Evolutionary conservation across 805 yeast genomes (phyloP).

Genomic region (Teunomyces panamensis): DNA sequence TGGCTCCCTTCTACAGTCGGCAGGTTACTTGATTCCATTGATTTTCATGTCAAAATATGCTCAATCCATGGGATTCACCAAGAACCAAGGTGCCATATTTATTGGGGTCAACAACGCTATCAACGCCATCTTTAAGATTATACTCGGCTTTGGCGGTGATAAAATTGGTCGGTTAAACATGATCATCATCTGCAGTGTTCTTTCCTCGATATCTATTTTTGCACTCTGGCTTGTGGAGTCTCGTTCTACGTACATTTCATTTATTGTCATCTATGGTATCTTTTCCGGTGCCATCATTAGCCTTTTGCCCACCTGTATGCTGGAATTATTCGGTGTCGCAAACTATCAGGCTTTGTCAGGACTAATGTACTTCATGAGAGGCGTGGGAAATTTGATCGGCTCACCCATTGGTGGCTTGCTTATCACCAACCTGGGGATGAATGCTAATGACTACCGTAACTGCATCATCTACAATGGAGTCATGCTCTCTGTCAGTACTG

Average conservation of each 20-base stretch:
- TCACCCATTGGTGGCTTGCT: conserved; percentile 34
- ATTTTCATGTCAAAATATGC: conserved; percentile 34
- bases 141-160: conserved; percentile 17
- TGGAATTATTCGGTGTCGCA: conserved; percentile 30
- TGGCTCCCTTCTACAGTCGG: conserved; percentile 29
- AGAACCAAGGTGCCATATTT: conserved; percentile 29
- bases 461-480: conserved; percentile 29
- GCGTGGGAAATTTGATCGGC: conserved; percentile 31
- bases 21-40: conserved; percentile 32
- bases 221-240: conserved; percentile 19
- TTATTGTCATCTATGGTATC: conserved; percentile 33
- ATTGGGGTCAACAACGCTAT: conserved; percentile 33
- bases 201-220: conserved; percentile 14
- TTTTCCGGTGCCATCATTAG: conserved; percentile 34
- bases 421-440: conserved; percentile 13
- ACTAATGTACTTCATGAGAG: conserved; percentile 31
- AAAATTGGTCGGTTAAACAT: conserved; percentile 17
- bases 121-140: conserved; percentile 22
- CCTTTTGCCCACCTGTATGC: conserved; percentile 29
- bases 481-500: conserved; percentile 13
- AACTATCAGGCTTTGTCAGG: conserved; percentile 32
- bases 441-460: conserved; percentile 18
- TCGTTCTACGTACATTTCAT: conserved; percentile 22
- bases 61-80: conserved; percentile 25
- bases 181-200: conserved; percentile 14